Conservation (phyloP, 306 rosid genomes). For the Hylodesmum podocarpum region DNA sequence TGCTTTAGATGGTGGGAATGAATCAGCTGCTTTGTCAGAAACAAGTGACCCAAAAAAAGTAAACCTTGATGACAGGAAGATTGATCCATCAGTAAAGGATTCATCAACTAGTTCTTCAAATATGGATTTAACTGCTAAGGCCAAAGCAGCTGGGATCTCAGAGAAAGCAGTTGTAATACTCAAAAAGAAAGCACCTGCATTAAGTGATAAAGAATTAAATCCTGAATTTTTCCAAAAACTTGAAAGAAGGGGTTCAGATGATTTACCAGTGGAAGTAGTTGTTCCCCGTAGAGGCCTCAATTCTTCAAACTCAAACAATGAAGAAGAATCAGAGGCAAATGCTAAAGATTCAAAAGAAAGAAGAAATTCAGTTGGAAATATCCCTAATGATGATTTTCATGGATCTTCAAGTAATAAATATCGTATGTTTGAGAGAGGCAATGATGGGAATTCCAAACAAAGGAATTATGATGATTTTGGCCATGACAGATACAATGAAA, state of each 20-base stretch:
- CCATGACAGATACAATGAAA: slow-evolving; percentile 63
- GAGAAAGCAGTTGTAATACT: slow-evolving; percentile 86
- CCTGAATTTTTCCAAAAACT: slow-evolving; percentile 95
- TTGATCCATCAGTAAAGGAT: slow-evolving; percentile 54
- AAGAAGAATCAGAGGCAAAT: slow-evolving; percentile 55
- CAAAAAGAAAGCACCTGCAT: slow-evolving; percentile 83
- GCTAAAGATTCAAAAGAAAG: slow-evolving; percentile 55
- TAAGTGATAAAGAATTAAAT: slow-evolving; percentile 82
- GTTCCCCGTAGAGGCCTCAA: slow-evolving; percentile 71
- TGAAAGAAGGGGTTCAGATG: slow-evolving; percentile 80
- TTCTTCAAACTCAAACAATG: slow-evolving; percentile 69
- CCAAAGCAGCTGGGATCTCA: slow-evolving; percentile 55
- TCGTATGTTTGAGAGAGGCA: slow-evolving; percentile 57
- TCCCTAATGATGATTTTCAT: slow-evolving; percentile 47
- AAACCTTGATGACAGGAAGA: slow-evolving; percentile 46
- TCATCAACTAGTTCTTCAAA: slow-evolving; percentile 54
- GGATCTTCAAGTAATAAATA: slow-evolving; percentile 58
- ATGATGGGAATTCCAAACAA: slow-evolving; percentile 49
- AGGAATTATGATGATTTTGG: slow-evolving; percentile 52
- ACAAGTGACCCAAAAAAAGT: slow-evolving; percentile 44
- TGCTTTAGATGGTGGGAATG: slow-evolving; percentile 54
- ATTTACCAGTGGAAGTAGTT: slow-evolving; percentile 90
- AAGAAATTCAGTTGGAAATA: slow-evolving; percentile 45
- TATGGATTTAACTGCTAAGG: slow-evolving; percentile 50
- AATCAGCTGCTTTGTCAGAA: slow-evolving; percentile 45